These are phyloP conservation scores for Ceratocystis lukuohia DNA, from an alignment of 2,329 filamentous ascomycete genomes.

Conservation along the genomic window DNA sequence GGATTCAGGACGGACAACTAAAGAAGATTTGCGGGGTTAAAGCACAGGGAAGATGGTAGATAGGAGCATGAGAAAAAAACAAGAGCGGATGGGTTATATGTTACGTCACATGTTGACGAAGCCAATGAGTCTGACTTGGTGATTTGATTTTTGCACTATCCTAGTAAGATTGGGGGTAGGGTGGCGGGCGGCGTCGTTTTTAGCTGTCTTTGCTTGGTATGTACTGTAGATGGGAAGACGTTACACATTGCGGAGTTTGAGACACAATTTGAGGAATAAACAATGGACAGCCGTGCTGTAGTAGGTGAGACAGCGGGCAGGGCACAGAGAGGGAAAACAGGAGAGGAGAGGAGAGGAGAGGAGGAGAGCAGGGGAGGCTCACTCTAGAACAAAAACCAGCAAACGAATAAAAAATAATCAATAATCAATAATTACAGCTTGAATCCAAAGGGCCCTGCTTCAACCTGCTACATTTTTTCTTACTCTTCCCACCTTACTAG, in stretches of 20 bases:
- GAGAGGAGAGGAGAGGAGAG: not conserved
- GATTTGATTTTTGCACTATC: too few relatives aligned
- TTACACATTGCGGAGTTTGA: not conserved
- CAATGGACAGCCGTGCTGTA: not conserved
- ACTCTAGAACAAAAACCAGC: not conserved
- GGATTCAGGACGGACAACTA: constrained; percentile 5
- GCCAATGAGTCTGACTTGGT: too few relatives aligned
- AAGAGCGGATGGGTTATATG: not conserved
- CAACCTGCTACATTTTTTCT: too few relatives aligned
- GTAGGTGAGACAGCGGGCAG: not conserved
- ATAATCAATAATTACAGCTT: not conserved
- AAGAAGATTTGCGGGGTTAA: not conserved
- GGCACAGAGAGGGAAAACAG: not conserved
- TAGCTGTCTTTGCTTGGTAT: too few relatives aligned
- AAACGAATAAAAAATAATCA: not conserved
- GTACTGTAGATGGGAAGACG: too few relatives aligned
- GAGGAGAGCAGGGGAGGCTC: not conserved
- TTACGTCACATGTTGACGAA: not conserved
- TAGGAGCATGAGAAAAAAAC: not conserved
- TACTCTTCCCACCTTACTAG: too few relatives aligned
- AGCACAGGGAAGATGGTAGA: not conserved
- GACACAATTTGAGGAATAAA: not conserved
- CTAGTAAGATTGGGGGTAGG: too few relatives aligned
- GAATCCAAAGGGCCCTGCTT: not conserved
- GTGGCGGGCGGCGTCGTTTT: too few relatives aligned